Conservation (phyloP, 2,329 filamentous ascomycete species). For the Huntiella decipiens region DNA sequence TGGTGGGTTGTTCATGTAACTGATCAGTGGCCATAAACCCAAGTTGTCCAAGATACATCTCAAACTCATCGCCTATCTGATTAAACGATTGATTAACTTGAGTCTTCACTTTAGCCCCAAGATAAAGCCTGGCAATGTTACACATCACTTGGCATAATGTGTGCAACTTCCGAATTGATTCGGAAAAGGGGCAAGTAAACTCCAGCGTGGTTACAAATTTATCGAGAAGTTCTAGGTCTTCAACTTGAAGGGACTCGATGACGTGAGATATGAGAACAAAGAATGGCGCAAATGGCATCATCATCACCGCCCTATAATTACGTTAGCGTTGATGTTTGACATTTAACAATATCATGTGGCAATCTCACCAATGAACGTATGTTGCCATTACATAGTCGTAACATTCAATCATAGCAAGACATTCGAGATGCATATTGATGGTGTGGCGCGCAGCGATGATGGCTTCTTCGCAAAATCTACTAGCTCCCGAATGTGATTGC, state of each 20-base stretch:
- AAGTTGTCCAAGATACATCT: constrained; percentile 44
- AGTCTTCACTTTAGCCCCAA: constrained; percentile 37
- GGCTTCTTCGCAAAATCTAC: constrained; percentile 29
- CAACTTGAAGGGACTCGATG: constrained; percentile 31
- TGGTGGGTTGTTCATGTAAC: no score
- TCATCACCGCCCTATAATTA: constrained; percentile 29
- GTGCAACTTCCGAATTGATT: constrained; percentile 40
- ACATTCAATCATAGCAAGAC: constrained; percentile 24
- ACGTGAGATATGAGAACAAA: constrained; percentile 40
- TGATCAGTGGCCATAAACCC: constrained; percentile 28
- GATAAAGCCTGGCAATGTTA: constrained; percentile 37
- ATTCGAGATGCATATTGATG: constrained; percentile 26
- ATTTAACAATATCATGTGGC: neutral
- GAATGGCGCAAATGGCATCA: constrained; percentile 39
- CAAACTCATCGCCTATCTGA: constrained; percentile 39
- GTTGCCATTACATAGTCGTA: constrained; percentile 25
- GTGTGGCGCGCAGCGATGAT: constrained; percentile 30
- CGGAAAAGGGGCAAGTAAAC: constrained; percentile 30
- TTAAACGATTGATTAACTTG: constrained; percentile 26
- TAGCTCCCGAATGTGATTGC: constrained; percentile 22
- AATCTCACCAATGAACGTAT: constrained; percentile 33
- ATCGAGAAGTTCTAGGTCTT: constrained; percentile 34
- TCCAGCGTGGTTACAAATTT: constrained; percentile 38
- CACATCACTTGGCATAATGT: constrained; percentile 43
- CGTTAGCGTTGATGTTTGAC: neutral